These are phyloP conservation scores for Coemansia sp. DNA, from an alignment of 192 early-diverging fungal species.

Conservation along the genomic window DNA sequence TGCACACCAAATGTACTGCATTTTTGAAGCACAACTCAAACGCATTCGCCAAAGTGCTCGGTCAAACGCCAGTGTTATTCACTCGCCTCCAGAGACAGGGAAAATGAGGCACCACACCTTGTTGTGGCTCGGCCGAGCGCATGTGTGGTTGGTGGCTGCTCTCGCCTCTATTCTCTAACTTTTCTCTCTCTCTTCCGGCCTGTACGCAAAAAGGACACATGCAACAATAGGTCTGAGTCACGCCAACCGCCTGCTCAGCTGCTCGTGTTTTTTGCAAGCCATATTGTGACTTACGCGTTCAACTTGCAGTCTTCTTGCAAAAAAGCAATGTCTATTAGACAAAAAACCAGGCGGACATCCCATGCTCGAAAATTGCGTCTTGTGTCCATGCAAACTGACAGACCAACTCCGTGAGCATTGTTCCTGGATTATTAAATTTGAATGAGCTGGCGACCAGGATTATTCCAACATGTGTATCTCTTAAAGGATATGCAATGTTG, in stretches of 20 bases:
- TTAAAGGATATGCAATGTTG: not conserved
- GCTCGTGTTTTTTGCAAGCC: not conserved
- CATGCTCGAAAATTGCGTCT: not conserved
- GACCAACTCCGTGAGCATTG: not conserved
- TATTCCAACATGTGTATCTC: not conserved
- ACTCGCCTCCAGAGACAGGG: not conserved
- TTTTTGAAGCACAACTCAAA: not conserved
- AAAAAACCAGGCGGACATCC: not conserved
- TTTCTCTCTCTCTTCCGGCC: not conserved
- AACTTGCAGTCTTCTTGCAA: not conserved
- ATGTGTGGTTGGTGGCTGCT: constrained; percentile 1
- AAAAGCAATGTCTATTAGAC: not conserved
- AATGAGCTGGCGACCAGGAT: not conserved
- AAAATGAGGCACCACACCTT: not conserved
- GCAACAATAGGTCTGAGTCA: constrained; percentile 1
- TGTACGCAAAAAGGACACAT: not conserved
- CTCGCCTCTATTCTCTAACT: not conserved
- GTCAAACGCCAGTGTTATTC: not conserved
- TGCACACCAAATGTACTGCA: not conserved
- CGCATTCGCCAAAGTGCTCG: not conserved
- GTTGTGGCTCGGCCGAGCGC: constrained; percentile 1
- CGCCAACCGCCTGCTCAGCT: not conserved
- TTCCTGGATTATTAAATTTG: not conserved
- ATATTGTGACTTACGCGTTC: not conserved
- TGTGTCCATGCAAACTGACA: constrained; percentile 2